A percentile compares a stretch with the other conserved stretches of the same genome.
Conservation (phyloP, 345 rosid species). For the Populus euphratica region DNA sequence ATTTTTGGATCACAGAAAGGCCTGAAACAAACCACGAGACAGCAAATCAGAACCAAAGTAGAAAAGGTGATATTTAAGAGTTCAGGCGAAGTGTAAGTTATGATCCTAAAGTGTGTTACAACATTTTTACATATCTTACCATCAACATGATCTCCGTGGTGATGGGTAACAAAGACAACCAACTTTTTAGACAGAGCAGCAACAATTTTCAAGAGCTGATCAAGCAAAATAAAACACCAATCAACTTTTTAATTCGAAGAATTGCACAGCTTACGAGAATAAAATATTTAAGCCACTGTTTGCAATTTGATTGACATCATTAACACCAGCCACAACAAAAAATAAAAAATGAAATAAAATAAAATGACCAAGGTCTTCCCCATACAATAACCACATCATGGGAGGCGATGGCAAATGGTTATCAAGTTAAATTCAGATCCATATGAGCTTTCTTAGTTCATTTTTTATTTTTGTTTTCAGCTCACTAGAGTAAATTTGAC, state of each 20-base stretch:
- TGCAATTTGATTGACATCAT: not conserved
- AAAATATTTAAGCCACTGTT: not conserved
- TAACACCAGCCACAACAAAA: not conserved
- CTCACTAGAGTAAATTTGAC: not conserved
- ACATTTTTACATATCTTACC: slow-evolving; percentile 38
- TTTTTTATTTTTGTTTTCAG: not conserved
- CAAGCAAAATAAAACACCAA: slow-evolving; percentile 18
- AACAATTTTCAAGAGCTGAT: slow-evolving; percentile 65
- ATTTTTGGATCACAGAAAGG: slow-evolving; percentile 74
- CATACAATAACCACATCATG: not conserved
- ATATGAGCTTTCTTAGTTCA: not conserved
- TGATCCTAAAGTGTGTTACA: not conserved
- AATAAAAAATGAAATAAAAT: not conserved
- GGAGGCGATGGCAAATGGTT: not conserved
- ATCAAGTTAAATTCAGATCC: not conserved
- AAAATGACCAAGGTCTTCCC: not conserved
- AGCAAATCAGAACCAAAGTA: slow-evolving; percentile 10
- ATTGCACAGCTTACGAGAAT: not conserved
- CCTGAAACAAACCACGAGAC: slow-evolving; percentile 45
- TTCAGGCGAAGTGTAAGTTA: too few relatives aligned
- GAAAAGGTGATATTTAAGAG: not conserved
- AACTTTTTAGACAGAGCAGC: slow-evolving; percentile 67
- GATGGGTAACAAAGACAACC: slow-evolving; percentile 80
- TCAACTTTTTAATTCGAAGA: slow-evolving; percentile 9
- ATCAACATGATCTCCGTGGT: slow-evolving; percentile 78